Evolutionary conservation across 2,329 filamentous ascomycete genomes (phyloP), one percentile per base, ranked within the genome.

Genomic region (Trichoderma lentiforme): DNA sequence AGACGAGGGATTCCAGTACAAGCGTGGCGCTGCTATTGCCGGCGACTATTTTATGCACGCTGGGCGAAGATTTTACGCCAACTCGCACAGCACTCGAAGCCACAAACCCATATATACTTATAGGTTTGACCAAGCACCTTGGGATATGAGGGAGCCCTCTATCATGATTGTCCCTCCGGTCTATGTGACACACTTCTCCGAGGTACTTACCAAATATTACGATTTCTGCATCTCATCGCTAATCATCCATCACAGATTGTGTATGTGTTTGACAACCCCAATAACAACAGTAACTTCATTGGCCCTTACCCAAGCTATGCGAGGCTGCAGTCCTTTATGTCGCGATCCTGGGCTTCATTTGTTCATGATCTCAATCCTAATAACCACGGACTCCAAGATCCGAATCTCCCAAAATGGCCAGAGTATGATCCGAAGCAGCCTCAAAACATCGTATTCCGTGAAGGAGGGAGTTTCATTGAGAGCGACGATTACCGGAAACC

Each of bases 211-310:
- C 4, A 32, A 64, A 1, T 51, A 2, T 30, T 1, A 11, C 18
- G 51, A 64, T 32, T 28, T 24, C 39, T 7, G 7, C 3, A 14
- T 47, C 18, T 51, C 39, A 51, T 64, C 2, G 3, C 39, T 64
- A 64, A 64, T 32, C 4, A 24, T 51, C 6, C 18, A 51, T 34
- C 6, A 11, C 39, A 64, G 62, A 64, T 64, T 11, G 62, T 64
- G 26, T 64, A 64, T 51, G 62, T 64, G 39, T 64, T 64, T 64
- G 62, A 32, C 26, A 64, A 64, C 12, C 62, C 62, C 3, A 64
- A 64, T 51, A 64, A 64, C 28, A 64, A 64, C 62, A 64, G 62
- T 51, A 64, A 64, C n/a, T 64, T 64, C 11, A 64, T 64, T 51
- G 62, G 62, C 1, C 62, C 62, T 6, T 64, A 64, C 26, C n/a